phyloP scores from a whole-genome alignment of 2,329 filamentous ascomycete species.

The Monilinia laxa region DNA sequence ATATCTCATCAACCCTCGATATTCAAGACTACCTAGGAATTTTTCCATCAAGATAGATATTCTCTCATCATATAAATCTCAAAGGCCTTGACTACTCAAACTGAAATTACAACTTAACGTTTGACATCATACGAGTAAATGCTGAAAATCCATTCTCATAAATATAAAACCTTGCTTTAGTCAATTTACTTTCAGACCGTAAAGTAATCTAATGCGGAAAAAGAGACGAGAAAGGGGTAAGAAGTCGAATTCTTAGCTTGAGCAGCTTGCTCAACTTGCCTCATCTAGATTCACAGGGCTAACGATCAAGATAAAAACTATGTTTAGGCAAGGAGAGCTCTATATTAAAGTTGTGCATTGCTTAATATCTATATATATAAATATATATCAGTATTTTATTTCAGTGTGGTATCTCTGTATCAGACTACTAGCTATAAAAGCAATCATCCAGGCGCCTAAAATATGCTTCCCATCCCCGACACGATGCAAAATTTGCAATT shows the following conservation, averaged over 20 bases:
- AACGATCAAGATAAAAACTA: not conserved
- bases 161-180: too few relatives aligned
- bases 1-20: too few relatives aligned
- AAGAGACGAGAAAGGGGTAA: too few relatives aligned
- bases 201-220: too few relatives aligned
- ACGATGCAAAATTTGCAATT: conserved; percentile 13
- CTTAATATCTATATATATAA: not conserved
- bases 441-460: conserved; percentile 12
- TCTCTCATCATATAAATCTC: too few relatives aligned
- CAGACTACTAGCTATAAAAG: conserved; percentile 1
- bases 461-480: conserved; percentile 7
- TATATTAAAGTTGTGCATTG: not conserved
- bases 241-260: not conserved
- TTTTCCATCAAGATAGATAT: too few relatives aligned
- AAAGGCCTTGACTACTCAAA: too few relatives aligned
- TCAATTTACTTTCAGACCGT: too few relatives aligned
- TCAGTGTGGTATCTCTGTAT: conserved; percentile 18
- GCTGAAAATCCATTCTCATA: too few relatives aligned
- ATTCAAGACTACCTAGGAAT: too few relatives aligned
- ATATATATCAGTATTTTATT: not conserved
- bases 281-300: not conserved
- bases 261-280: not conserved
- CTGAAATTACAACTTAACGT: too few relatives aligned
- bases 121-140: too few relatives aligned
- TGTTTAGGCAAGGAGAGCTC: not conserved